Evolutionary conservation across 2,329 filamentous ascomycete species (phyloP).

Genomic region (Sphaerostilbella broomeana): DNA sequence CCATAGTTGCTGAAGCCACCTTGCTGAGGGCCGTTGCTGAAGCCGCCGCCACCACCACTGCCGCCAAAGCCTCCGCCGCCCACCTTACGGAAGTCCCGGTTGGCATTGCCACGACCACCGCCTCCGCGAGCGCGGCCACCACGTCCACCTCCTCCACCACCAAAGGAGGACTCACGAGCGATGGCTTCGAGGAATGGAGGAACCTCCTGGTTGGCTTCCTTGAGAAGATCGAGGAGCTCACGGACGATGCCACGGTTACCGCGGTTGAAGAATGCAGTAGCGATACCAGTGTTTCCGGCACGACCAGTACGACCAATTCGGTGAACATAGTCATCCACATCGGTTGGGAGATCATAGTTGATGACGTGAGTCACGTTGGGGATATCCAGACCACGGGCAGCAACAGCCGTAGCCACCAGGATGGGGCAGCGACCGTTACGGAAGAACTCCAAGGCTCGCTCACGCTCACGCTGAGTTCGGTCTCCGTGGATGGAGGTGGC

Average conservation of each 20-base stretch:
- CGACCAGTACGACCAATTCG: conserved; percentile 99
- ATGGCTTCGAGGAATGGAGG: conserved; percentile 94
- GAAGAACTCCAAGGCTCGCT: conserved; percentile 96
- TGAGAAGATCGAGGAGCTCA: conserved; percentile 92
- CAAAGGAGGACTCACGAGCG: conserved; percentile 85
- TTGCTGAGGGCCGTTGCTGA: conserved; percentile 24
- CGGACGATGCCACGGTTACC: conserved; percentile 97
- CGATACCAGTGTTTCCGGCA: conserved; percentile 97
- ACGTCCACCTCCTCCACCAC: conserved; percentile 60
- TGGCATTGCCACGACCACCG: conserved; percentile 62
- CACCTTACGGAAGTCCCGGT: conserved; percentile 84
- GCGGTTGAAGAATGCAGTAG: conserved; percentile 99
- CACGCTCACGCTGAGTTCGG: conserved; percentile 96
- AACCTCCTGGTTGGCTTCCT: conserved; percentile 97
- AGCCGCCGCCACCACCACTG: conserved; percentile 36
- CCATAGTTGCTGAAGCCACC: conserved; percentile 30
- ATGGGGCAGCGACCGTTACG: conserved; percentile 92
- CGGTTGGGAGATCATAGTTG: conserved; percentile 98
- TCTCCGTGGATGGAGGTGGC: conserved; percentile 98
- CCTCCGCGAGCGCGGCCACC: conserved; percentile 49
- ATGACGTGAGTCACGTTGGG: conserved; percentile 95
- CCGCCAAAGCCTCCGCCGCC: conserved; percentile 49
- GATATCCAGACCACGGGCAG: conserved; percentile 85
- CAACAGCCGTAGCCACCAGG: conserved; percentile 92
- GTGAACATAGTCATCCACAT: conserved; percentile 98